These are phyloP conservation scores for Aspergillus texensis DNA, from an alignment of 2,329 filamentous ascomycete genomes.

Conservation along the genomic window DNA sequence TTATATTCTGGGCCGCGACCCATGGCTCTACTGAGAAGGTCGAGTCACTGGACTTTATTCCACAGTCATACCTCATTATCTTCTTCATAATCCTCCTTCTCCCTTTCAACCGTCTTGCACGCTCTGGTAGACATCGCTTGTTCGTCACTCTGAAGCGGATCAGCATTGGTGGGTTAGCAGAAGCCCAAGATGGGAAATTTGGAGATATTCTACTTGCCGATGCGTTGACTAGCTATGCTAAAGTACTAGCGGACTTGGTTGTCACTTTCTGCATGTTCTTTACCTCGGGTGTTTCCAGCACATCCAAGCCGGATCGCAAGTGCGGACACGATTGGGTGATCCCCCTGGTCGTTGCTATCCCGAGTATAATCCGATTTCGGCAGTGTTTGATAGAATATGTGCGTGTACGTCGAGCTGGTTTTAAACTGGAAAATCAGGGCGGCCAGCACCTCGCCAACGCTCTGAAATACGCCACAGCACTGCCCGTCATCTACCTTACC, in stretches of 20 bases:
- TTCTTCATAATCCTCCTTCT: slow-evolving; percentile 72
- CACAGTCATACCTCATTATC: slow-evolving; percentile 77
- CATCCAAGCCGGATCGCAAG: slow-evolving; percentile 75
- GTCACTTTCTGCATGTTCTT: slow-evolving; percentile 92
- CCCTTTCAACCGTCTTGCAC: slow-evolving; percentile 70
- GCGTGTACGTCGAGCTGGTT: slow-evolving; percentile 63
- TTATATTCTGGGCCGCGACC: slow-evolving; percentile 83
- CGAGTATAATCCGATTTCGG: slow-evolving; percentile 81
- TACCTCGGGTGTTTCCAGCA: slow-evolving; percentile 69
- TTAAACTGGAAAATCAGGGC: slow-evolving; percentile 65
- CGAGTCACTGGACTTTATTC: slow-evolving; percentile 79
- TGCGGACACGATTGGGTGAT: slow-evolving; percentile 81
- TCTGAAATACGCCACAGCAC: slow-evolving; percentile 89
- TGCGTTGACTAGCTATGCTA: slow-evolving; percentile 91
- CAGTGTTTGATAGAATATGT: slow-evolving; percentile 90
- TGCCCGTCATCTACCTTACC: slow-evolving; percentile 83
- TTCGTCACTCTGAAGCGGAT: slow-evolving; percentile 76
- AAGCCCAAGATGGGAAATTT: slow-evolving; percentile 87
- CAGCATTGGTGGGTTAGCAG: slow-evolving; percentile 80
- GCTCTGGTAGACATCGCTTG: slow-evolving; percentile 73
- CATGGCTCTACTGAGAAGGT: slow-evolving; percentile 70
- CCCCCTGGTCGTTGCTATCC: slow-evolving; percentile 80
- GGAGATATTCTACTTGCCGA: slow-evolving; percentile 92
- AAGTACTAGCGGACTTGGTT: slow-evolving; percentile 86
- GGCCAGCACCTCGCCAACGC: slow-evolving; percentile 92